Base-by-base conservation (phyloP, 2,329 filamentous ascomycete genomes). In the Aspergillus awamori region DNA sequence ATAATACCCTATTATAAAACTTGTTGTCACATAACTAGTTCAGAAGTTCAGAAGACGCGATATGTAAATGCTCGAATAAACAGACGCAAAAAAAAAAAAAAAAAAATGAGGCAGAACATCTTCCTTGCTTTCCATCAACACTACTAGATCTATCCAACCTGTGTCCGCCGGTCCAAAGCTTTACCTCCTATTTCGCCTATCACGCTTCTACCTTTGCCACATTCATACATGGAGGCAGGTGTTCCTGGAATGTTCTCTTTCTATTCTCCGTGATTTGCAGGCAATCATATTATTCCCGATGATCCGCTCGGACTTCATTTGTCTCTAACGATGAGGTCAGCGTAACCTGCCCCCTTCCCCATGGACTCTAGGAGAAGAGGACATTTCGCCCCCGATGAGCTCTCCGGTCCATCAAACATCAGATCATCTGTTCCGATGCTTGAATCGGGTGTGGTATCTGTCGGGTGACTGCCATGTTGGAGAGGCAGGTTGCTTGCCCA, bases 21-120 rank as follows among this genome's bases (percentile, higher is more conserved):
- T n/a, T 33, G 39, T 33, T 56, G 53, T 47, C 41, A 56, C 53
- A 56, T 56, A 56, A 47, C 24, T 56, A 56, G 39, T 56, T 47
- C 39, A 33, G 45, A 56, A 56, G 39, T 56, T 47, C 39, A 33
- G 45, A 56, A 56, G 43, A 45, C 20, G 39, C 33, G 53, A 56
- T 43, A 33, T 56, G 53, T 56, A 56, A 45, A 47, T 56, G 39
- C 30, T 45, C n/a, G 17, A 56, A 45, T 56, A 33, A 56, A 56
- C 47, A 30, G 22, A 20, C 24, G 39, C 26, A 30, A 47, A 45
- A 56, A 43, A 55, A 30, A 47, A 45, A 56, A 43, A n/a, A n/a
- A n/a, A n/a, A 55, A 43, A 53, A 11, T 10, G 30, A 43, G 26
- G 53, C 28, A 33, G 17, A 47, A 30, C 11, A 56, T 30, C 8